These are phyloP conservation scores for Metschnikowia similis DNA, from an alignment of 805 yeast genomes.

Conservation along the genomic window DNA sequence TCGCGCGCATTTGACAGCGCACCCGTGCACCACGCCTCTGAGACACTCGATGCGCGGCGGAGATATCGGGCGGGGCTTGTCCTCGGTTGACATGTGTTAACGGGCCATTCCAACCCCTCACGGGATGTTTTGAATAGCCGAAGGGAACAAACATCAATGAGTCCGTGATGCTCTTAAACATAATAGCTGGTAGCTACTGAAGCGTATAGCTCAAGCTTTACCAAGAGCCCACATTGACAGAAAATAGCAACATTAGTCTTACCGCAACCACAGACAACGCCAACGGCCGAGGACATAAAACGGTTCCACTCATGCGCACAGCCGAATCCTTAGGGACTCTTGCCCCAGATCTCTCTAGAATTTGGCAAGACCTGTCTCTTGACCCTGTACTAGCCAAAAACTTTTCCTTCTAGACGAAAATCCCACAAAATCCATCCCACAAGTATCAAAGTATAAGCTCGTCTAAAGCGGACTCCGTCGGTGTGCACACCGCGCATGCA, in stretches of 20 bases:
- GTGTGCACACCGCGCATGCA: slow-evolving; percentile 1
- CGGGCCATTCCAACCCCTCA: not conserved
- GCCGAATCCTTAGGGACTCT: not conserved
- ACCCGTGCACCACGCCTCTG: not conserved
- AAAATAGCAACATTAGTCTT: not conserved
- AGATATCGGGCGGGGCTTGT: not conserved
- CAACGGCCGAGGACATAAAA: not conserved
- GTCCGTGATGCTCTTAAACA: not conserved
- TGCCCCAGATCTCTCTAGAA: not conserved
- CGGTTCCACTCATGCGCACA: not conserved
- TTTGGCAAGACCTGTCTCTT: not conserved
- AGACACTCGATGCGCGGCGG: not conserved
- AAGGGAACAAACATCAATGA: not conserved
- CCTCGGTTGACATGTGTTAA: slow-evolving; percentile 1
- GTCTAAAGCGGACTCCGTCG: not conserved
- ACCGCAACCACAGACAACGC: not conserved
- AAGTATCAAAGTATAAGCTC: not conserved
- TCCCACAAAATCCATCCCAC: not conserved
- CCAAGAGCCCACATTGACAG: not conserved
- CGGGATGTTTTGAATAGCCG: not conserved
- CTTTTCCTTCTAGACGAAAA: not conserved
- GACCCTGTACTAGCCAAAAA: not conserved
- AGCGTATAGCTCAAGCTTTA: not conserved
- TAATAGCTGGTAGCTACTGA: not conserved
- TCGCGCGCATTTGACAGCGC: not conserved